Conservation (phyloP, 1,139 yeast genomes). For the Kodamaea arcana region DNA sequence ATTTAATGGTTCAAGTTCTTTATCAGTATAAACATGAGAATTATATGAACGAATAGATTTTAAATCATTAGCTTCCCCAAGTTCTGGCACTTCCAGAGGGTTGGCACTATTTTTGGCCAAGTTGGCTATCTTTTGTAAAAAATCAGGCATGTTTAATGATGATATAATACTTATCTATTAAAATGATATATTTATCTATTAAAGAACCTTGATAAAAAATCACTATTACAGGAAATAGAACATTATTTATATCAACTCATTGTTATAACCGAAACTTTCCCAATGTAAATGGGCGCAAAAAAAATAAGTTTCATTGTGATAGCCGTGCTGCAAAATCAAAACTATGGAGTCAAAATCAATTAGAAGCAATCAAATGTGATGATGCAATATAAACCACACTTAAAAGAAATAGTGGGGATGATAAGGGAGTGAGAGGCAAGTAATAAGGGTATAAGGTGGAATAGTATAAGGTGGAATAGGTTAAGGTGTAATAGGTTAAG, state of each 20-base stretch:
- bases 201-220: too few species aligned
- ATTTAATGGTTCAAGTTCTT: constrained; percentile 2
- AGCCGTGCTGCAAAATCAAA: background rate
- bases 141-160: constrained; percentile 11
- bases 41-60: constrained; percentile 4
- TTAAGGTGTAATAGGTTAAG: too few species aligned
- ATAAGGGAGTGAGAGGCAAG: background rate
- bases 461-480: too few species aligned
- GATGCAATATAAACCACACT: background rate
- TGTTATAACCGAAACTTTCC: too few species aligned
- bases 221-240: background rate
- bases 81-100: constrained; percentile 17
- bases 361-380: background rate
- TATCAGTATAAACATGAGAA: constrained; percentile 1
- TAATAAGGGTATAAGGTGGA: too few species aligned
- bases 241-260: background rate
- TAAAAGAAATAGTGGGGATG: background rate
- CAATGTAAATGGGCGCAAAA: too few species aligned
- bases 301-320: too few species aligned
- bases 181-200: too few species aligned
- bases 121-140: constrained; percentile 11
- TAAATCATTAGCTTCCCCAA: constrained; percentile 7
- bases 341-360: background rate
- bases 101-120: constrained; percentile 12
- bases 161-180: too few species aligned